Evolutionary conservation across 2,329 filamentous ascomycete species (phyloP).

Genomic region (Ilyonectria robusta): DNA sequence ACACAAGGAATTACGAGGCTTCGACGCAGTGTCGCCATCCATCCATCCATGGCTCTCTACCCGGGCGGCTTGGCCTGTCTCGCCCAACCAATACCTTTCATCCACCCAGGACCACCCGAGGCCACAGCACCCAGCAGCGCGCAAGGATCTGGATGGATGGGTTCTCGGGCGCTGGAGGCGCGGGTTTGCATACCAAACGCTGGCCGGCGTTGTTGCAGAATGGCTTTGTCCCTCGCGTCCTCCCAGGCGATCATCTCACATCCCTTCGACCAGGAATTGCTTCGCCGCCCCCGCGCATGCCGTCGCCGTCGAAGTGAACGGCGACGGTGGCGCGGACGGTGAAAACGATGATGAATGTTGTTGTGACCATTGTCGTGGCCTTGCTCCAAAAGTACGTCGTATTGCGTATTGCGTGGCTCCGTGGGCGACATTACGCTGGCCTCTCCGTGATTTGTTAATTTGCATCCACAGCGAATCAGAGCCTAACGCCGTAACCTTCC

Average conservation of each 20-base stretch:
- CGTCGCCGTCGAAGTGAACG: constrained; percentile 7
- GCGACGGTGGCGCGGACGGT: constrained; percentile 5
- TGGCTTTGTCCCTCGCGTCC: constrained; percentile 34
- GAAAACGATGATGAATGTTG: constrained; percentile 22
- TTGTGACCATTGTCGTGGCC: constrained; percentile 11
- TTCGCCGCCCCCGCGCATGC: constrained; percentile 26
- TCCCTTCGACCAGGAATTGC: constrained; percentile 9
- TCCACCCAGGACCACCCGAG: constrained; percentile 20
- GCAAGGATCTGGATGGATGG: constrained; percentile 19
- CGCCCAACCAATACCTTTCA: constrained; percentile 1
- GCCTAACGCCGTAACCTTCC: constrained; percentile 1
- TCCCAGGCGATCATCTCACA: constrained; percentile 6
- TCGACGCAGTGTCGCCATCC: constrained; percentile 8
- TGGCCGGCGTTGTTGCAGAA: constrained; percentile 33
- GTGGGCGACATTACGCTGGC: constrained; percentile 13
- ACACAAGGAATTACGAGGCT: constrained; percentile 7
- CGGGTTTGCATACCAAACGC: constrained; percentile 43
- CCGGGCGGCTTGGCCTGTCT: background rate
- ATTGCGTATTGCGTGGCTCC: constrained; percentile 33
- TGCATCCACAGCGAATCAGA: constrained; percentile 35
- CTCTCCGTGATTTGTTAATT: constrained; percentile 30
- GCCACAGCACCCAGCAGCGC: constrained; percentile 20
- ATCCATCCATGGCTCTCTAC: constrained; percentile 7
- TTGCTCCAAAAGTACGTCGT: constrained; percentile 13
- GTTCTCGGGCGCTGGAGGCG: constrained; percentile 31